These are phyloP conservation scores for Smallanthus sonchifolius DNA, from an alignment of 129 eudicot genomes.

Conservation along the genomic window DNA sequence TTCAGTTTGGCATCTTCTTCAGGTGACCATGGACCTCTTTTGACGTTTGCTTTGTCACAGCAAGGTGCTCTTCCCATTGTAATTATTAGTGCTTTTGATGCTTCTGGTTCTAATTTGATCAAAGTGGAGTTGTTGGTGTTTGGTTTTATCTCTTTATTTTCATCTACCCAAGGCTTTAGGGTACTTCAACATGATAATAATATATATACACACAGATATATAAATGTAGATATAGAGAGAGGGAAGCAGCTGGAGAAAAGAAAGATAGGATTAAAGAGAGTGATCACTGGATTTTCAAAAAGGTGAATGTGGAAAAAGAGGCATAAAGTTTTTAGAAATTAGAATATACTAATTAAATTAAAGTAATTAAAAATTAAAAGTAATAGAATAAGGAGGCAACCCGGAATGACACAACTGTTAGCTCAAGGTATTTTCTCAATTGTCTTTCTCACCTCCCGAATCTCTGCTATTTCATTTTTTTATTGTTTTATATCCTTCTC, in stretches of 20 bases:
- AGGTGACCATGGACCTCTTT: constrained; percentile 96
- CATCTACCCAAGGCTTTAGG: constrained; percentile 31
- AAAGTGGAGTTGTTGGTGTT: constrained; percentile 41
- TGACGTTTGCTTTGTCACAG: constrained; percentile 85
- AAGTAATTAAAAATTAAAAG: background rate
- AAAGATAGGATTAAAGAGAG: constrained; percentile 46
- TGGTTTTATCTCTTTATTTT: constrained; percentile 30
- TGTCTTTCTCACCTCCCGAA: constrained; percentile 59
- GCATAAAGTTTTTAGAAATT: constrained; percentile 27
- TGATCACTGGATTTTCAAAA: constrained; percentile 41
- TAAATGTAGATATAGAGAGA: constrained; percentile 25
- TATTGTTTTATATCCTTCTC: background rate
- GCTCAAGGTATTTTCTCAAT: constrained; percentile 53
- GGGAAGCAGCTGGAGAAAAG: constrained; percentile 72
- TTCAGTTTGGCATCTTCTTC: constrained; percentile 90
- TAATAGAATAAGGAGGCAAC: constrained; percentile 42
- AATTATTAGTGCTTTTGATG: constrained; percentile 7
- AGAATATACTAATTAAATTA: constrained; percentile 4
- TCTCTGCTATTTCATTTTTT: constrained; percentile 30
- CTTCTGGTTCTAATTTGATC: constrained; percentile 14
- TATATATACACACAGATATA: constrained; percentile 14
- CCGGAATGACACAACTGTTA: constrained; percentile 49
- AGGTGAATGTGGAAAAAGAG: constrained; percentile 53
- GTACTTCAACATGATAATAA: constrained; percentile 11
- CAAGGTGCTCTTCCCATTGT: constrained; percentile 96